These are phyloP conservation scores for Trebouxiophyceae sp. DNA, from an alignment of 163 green algal genomes.

Conservation along the genomic window DNA sequence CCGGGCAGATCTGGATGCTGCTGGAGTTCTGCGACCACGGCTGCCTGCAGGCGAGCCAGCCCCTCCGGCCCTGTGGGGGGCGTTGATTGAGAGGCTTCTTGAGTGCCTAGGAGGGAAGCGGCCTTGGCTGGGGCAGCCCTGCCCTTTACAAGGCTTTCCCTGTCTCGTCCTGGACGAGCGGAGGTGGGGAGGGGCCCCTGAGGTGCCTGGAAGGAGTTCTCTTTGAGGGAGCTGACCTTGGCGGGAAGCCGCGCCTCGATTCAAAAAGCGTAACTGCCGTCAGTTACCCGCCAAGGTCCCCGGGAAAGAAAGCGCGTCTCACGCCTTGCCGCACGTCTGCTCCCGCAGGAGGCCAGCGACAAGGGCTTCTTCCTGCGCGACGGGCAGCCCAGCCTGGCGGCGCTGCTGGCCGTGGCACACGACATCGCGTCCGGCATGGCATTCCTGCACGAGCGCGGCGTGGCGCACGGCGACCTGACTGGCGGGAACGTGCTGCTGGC, in stretches of 20 bases:
- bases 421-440: slow-evolving; percentile 20
- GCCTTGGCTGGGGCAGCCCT: no score
- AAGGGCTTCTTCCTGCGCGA: slow-evolving; percentile 6
- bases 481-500: slow-evolving; percentile 27
- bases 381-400: slow-evolving; percentile 1
- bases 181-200: no score
- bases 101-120: not conserved
- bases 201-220: no score
- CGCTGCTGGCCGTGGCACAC: not conserved
- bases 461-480: slow-evolving; percentile 61
- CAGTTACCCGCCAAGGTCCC: not conserved
- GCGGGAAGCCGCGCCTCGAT: no score
- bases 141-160: no score
- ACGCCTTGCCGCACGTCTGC: not conserved
- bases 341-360: slow-evolving; percentile 12
- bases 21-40: slow-evolving; percentile 13
- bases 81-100: not conserved
- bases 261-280: no score
- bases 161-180: no score
- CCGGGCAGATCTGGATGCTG: slow-evolving; percentile 5
- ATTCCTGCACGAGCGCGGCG: slow-evolving; percentile 17
- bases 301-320: not conserved
- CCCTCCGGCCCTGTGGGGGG: not conserved
- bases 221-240: no score
- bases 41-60: slow-evolving; percentile 1